A percentile compares a stretch with the other conserved stretches of the same genome.
These are phyloP conservation scores for Rhizophagus sp. DNA, from an alignment of 192 early-diverging fungal genomes.

Conservation along the genomic window DNA sequence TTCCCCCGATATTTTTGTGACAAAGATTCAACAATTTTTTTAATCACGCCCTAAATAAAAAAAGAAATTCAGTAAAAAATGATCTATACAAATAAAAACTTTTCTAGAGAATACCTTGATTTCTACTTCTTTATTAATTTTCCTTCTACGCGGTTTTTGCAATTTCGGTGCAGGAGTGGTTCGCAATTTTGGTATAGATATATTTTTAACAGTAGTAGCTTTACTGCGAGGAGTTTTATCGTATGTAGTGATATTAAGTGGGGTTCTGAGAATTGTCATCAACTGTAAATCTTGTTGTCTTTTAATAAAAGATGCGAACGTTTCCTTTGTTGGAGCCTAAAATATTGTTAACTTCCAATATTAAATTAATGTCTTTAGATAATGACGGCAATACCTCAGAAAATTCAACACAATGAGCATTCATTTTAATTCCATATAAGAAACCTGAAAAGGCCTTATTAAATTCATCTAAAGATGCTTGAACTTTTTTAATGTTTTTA, in stretches of 20 bases:
- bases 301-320: neutral
- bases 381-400: neutral
- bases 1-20: slow-evolving; percentile 18
- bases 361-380: neutral
- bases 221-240: neutral
- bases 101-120: neutral
- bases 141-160: neutral
- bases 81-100: neutral
- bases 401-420: slow-evolving; percentile 29
- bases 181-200: neutral
- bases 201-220: no score
- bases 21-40: neutral
- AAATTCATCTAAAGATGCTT: slow-evolving; percentile 16
- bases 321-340: slow-evolving; percentile 26
- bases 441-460: slow-evolving; percentile 25
- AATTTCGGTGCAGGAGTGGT: neutral
- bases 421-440: slow-evolving; percentile 30
- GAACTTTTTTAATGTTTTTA: slow-evolving; percentile 9
- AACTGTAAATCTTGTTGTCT: no score
- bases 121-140: neutral
- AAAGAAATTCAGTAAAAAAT: neutral
- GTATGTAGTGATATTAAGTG: neutral
- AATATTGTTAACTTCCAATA: neutral
- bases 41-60: slow-evolving; percentile 6
- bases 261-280: neutral